Evolutionary conservation across 2,329 filamentous ascomycete genomes (phyloP), one percentile per base, ranked within the genome.

Genomic region (Rhinocladiella mackenziei): DNA sequence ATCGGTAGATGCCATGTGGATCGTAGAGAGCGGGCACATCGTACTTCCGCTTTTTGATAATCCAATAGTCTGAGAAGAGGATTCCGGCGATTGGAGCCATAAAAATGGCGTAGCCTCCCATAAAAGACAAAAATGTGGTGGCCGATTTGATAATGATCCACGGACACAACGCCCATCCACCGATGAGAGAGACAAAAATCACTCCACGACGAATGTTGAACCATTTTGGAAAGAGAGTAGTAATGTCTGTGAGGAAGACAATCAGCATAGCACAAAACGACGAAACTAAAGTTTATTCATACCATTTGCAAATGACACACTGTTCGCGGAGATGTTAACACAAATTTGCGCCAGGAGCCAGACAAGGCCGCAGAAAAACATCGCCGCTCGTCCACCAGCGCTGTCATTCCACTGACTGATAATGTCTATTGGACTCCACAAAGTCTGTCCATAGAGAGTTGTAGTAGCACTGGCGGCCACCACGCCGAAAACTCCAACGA

Each of bases 101-200:
- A 62, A 85, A 84, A 25, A 83, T 70, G 0, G 75, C 73, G 58
- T 82, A 80, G 0, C 79, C 80, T 25, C 73, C 70, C 74, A 86
- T 81, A 62, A 85, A 86, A 26, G 74, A 72, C 2, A 82, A 62
- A 51, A 84, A 77, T 1, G 72, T 77, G 2, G 62, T 58, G 1
- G 79, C 80, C 0, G 74, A 79, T 20, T 60, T 66, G 9, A 83
- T 65, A 45, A 84, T 83, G 62, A 81, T 81, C 80, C 79, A 83
- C 1, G 78, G 78, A 1, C 79, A 77, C 17, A 82, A 67, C 2
- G 73, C 70, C 77, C 77, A 82, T 10, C n/a, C 73, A 15, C 73
- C 74, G 0, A 78, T 58, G 2, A 80, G 39, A 1, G 75, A 74
- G 4, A 74, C 72, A 25, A 80, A 62, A 26, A 80, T 60, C 44